Evolutionary conservation across 2,329 filamentous ascomycete genomes (phyloP).

Genomic region (Penicillium freii): DNA sequence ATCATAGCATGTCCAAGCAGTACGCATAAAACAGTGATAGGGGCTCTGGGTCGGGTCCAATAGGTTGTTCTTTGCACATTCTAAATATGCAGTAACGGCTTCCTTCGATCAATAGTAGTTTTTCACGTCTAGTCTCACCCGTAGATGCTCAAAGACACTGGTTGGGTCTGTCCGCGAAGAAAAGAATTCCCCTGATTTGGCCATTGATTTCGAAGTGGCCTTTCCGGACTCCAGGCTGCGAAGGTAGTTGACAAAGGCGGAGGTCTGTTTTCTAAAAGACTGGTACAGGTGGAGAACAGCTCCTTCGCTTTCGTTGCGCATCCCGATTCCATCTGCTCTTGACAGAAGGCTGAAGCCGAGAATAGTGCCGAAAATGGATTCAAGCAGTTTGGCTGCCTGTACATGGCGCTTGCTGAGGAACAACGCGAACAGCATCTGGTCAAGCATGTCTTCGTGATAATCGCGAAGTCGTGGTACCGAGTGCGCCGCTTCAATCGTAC

Average conservation of each 20-base stretch:
- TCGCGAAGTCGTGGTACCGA: constrained; percentile 67
- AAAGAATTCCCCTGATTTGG: constrained; percentile 26
- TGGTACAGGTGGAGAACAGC: constrained; percentile 57
- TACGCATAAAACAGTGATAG: not conserved
- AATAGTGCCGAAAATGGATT: constrained; percentile 73
- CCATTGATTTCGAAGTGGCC: constrained; percentile 42
- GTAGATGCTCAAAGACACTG: constrained; percentile 66
- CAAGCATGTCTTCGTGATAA: constrained; percentile 70
- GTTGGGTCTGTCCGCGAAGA: constrained; percentile 42
- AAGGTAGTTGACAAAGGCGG: constrained; percentile 72
- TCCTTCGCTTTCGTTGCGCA: constrained; percentile 41
- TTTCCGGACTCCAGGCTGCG: constrained; percentile 65
- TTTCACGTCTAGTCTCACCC: constrained; percentile 69
- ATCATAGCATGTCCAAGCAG: constrained; percentile 1
- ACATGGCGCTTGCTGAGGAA: constrained; percentile 73
- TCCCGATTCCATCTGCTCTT: constrained; percentile 37
- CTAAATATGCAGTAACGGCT: not conserved
- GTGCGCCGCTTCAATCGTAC: constrained; percentile 50
- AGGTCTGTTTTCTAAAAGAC: constrained; percentile 68
- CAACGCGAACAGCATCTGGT: constrained; percentile 71
- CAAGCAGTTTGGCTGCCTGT: constrained; percentile 68
- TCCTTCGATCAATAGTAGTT: constrained; percentile 56
- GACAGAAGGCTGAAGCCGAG: constrained; percentile 61
- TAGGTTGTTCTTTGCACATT: not conserved
- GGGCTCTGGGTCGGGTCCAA: too few relatives aligned